Evolutionary conservation across 2,329 filamentous ascomycete genomes (phyloP), one percentile per base, ranked within the genome.

Genomic region (Colletotrichum gigasporum): DNA sequence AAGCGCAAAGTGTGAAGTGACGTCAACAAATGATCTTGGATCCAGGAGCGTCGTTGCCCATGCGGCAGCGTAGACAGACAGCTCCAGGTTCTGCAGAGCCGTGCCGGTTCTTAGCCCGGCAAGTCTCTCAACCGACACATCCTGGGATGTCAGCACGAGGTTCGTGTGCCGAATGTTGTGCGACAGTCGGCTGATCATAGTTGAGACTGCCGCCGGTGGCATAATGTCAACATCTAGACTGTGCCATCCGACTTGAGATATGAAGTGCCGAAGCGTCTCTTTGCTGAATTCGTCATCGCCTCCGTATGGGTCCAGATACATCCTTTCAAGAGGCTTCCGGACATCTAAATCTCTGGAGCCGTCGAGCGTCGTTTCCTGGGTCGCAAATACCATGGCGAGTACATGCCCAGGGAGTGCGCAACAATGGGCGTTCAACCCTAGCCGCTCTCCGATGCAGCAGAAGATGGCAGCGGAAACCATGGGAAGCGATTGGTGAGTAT

Each of bases 381-480:
- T 83, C 5, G 91, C 85, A 52, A 86, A 83, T 11, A 98, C 87
- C 54, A 96, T 88, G 16, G 89, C 91, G 73, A 97, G 91, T 12
- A 97, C 92, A 73, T 97, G 94, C 68, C 88, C 91, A 3, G 95
- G 93, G 71, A 95, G 92, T 42, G 91, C 90, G 69, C 92, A 95
- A 56, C 92, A 93, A 32, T 88, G 87, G 0, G 94, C 93, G 69
- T 90, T 85, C 47, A 99, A 77, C 2, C 91, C 91, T 11, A 97
- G 74, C 35, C 91, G 85, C 57, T 87, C 84, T 1, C 93, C 94
- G 14, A 98, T 76, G 61, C 89, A 90, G 72, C 91, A 96, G 77
- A 91, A 99, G 67, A 98, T 97, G 64, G 90, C 91, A 58, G 91
- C 91, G 2, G 93, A 96, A 66, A 97, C 91, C 52, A 97, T 84